Percentiles rank a stretch among this genome's conserved stretches.
These are phyloP conservation scores for Tolypocladium cylindrosporum DNA, from an alignment of 2,329 filamentous ascomycete genomes.

Conservation along the genomic window DNA sequence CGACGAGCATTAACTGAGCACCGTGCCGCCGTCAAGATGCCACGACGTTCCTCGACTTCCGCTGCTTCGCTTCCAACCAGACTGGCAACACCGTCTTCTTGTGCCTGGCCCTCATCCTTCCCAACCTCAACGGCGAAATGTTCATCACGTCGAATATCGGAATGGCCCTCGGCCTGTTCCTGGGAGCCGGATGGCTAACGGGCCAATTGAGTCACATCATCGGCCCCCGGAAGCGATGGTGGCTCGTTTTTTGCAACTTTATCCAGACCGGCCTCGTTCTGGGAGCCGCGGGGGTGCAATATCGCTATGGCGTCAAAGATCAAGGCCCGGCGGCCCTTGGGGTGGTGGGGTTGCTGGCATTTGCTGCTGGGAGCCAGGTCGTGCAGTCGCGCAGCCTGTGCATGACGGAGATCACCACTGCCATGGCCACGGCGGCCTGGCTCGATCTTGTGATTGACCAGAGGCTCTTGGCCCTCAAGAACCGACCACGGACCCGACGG, in stretches of 20 bases:
- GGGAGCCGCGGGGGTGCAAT: constrained; percentile 38
- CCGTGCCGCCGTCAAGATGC: constrained; percentile 29
- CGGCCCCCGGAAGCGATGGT: constrained; percentile 38
- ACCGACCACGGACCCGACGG: constrained; percentile 39
- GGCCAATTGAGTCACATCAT: constrained; percentile 46
- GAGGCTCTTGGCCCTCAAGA: constrained; percentile 32
- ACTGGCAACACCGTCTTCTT: constrained; percentile 57
- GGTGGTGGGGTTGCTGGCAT: constrained; percentile 41
- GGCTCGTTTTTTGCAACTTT: constrained; percentile 43
- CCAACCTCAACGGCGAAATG: constrained; percentile 33
- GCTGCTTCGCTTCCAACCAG: constrained; percentile 55
- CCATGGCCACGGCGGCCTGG: constrained; percentile 56
- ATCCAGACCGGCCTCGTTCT: constrained; percentile 47
- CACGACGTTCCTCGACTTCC: constrained; percentile 49
- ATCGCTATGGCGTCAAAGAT: constrained; percentile 23
- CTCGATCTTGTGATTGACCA: constrained; percentile 49
- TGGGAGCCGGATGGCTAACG: constrained; percentile 41
- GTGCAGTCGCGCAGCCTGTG: constrained; percentile 43
- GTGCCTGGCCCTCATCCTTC: constrained; percentile 38
- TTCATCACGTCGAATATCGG: constrained; percentile 46
- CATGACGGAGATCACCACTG: constrained; percentile 53
- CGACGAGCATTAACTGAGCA: neutral
- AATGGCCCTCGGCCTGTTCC: constrained; percentile 43
- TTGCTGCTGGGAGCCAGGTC: constrained; percentile 48
- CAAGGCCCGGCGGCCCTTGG: constrained; percentile 28